Percentiles rank a stretch among this genome's conserved stretches.
phyloP scores from a whole-genome alignment of 73 alveolate genomes.

The Paramecium tetraurelia region DNA sequence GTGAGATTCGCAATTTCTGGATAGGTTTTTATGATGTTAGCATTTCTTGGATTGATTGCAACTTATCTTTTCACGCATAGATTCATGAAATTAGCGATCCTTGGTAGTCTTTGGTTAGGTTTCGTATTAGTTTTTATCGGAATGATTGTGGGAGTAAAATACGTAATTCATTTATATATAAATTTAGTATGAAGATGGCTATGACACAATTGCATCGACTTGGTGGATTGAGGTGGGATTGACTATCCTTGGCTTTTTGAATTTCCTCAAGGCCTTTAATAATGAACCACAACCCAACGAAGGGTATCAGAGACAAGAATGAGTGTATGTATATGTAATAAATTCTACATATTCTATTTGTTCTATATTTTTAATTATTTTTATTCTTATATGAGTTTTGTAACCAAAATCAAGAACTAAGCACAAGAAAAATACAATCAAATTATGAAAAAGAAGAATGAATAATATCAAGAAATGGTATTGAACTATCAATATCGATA shows the following conservation, averaged over 20 bases:
- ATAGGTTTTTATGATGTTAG: conserved; percentile 17
- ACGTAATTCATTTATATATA: background rate
- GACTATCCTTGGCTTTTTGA: background rate
- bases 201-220: background rate
- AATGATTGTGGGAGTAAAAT: background rate
- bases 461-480: conserved; percentile 1
- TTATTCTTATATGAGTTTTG: background rate
- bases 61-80: background rate
- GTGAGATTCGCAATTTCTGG: conserved; percentile 36
- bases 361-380: background rate
- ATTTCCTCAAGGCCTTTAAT: background rate
- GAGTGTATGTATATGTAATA: background rate
- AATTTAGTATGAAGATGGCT: background rate
- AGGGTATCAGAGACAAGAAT: background rate
- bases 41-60: background rate
- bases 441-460: background rate
- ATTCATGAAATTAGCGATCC: background rate
- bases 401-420: background rate
- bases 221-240: conserved; percentile 28
- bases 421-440: background rate
- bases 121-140: background rate
- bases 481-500: background rate
- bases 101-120: background rate
- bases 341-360: background rate
- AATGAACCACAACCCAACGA: background rate